phyloP scores from a whole-genome alignment of 768 basidiomycete species.

The Lactifluus hygrophoroides region DNA sequence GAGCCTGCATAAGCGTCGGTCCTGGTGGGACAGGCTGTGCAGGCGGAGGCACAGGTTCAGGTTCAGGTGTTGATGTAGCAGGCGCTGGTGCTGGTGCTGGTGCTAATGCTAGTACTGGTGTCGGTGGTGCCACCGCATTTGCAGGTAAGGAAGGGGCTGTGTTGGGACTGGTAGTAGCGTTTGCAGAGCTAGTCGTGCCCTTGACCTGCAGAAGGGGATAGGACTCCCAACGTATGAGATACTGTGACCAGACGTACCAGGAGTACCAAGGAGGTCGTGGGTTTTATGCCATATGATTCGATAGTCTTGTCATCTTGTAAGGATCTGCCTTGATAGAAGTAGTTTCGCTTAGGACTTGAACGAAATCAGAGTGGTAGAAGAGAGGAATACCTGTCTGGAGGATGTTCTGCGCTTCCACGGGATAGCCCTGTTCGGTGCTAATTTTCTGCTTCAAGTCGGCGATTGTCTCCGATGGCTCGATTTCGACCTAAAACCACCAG shows the following conservation, averaged over 20 bases:
- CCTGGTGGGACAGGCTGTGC: conserved; percentile 3
- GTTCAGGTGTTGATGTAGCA: background rate
- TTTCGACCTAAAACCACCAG: conserved; percentile 52
- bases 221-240: no score
- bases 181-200: conserved; percentile 26
- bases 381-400: conserved; percentile 74
- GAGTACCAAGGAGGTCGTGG: conserved; percentile 94
- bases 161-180: background rate
- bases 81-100: conserved; percentile 21
- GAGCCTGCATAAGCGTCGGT: conserved; percentile 21
- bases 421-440: conserved; percentile 59
- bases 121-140: conserved; percentile 18
- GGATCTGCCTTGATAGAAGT: conserved; percentile 63
- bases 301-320: conserved; percentile 82
- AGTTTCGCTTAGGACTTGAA: conserved; percentile 1
- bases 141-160: conserved; percentile 22
- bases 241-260: conserved; percentile 59
- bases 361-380: conserved; percentile 7
- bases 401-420: conserved; percentile 74
- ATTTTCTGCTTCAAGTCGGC: conserved; percentile 80
- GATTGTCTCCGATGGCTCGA: conserved; percentile 67
- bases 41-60: conserved; percentile 21
- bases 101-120: background rate
- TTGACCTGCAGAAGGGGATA: no score
- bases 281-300: conserved; percentile 83